Percentiles rank a stretch among this genome's conserved stretches.
phyloP scores from a whole-genome alignment of 129 eudicot species.

The Pseudognaphalium luteoalbum region DNA sequence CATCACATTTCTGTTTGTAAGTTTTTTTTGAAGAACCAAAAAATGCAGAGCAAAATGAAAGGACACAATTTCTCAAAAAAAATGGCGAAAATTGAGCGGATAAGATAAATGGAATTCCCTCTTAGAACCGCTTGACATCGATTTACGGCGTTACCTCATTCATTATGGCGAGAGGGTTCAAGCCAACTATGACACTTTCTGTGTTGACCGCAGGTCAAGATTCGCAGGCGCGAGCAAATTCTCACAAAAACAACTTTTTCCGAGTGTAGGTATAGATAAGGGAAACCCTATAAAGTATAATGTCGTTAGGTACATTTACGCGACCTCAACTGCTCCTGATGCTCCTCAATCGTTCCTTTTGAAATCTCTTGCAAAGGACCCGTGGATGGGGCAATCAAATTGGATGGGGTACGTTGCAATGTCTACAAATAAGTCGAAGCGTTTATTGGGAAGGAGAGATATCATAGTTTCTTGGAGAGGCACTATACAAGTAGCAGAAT shows the following conservation, averaged over 20 bases:
- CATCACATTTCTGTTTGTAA: not conserved
- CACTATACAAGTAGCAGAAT: constrained; percentile 36
- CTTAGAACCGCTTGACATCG: constrained; percentile 37
- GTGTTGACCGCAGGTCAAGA: constrained; percentile 35
- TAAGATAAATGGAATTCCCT: constrained; percentile 47
- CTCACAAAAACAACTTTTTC: constrained; percentile 31
- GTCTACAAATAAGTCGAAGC: constrained; percentile 39
- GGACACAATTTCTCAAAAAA: constrained; percentile 23
- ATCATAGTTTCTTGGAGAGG: constrained; percentile 58
- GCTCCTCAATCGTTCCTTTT: constrained; percentile 40
- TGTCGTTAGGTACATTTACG: constrained; percentile 42
- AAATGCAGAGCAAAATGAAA: not conserved
- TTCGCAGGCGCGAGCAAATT: constrained; percentile 50
- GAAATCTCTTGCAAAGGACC: constrained; percentile 30
- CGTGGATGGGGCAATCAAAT: constrained; percentile 38
- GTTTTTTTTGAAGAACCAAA: not conserved
- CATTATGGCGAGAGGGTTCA: constrained; percentile 52
- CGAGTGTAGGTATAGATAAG: constrained; percentile 37
- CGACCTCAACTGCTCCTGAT: constrained; percentile 34
- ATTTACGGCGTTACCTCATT: constrained; percentile 29
- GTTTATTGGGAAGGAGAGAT: constrained; percentile 50
- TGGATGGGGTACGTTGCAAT: constrained; percentile 57
- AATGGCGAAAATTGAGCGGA: constrained; percentile 56
- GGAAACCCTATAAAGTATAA: constrained; percentile 45
- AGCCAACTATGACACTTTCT: constrained; percentile 53